Conservation (phyloP, 176 grass and related monocot species). For the Miscanthus lutarioriparius region DNA sequence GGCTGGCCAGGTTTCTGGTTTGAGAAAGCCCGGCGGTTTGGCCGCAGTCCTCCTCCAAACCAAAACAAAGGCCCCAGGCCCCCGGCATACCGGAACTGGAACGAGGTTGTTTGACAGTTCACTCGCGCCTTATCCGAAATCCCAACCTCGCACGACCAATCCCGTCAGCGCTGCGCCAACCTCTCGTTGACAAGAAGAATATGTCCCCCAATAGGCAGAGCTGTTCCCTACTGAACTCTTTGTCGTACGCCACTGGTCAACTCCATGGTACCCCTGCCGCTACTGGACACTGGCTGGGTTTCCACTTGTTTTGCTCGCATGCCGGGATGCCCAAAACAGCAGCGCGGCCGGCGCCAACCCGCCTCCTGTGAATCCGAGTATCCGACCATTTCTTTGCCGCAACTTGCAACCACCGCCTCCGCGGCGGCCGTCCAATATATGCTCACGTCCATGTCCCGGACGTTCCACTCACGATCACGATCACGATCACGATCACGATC, state of each 20-base stretch:
- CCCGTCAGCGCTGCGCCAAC: not conserved
- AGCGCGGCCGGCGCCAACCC: constrained; percentile 33
- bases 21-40: not conserved
- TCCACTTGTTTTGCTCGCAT: constrained; percentile 23
- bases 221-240: not conserved
- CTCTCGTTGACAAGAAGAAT: not conserved
- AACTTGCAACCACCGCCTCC: constrained; percentile 20
- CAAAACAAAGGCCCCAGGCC: constrained; percentile 22
- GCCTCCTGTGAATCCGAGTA: not conserved
- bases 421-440: constrained; percentile 1
- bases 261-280: not conserved
- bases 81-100: not conserved
- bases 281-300: not conserved
- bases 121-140: not conserved
- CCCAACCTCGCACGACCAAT: not conserved
- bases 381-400: constrained; percentile 1
- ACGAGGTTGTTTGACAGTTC: constrained; percentile 25
- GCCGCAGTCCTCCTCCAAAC: not conserved
- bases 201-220: not conserved
- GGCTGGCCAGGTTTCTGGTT: constrained; percentile 18
- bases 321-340: constrained; percentile 40
- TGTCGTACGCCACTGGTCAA: constrained; percentile 25
- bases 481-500: too few relatives aligned
- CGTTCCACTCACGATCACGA: not conserved
- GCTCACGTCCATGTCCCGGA: not conserved